Evolutionary conservation across 129 eudicot genomes (phyloP).

Genomic region (Lactuca sativa): DNA sequence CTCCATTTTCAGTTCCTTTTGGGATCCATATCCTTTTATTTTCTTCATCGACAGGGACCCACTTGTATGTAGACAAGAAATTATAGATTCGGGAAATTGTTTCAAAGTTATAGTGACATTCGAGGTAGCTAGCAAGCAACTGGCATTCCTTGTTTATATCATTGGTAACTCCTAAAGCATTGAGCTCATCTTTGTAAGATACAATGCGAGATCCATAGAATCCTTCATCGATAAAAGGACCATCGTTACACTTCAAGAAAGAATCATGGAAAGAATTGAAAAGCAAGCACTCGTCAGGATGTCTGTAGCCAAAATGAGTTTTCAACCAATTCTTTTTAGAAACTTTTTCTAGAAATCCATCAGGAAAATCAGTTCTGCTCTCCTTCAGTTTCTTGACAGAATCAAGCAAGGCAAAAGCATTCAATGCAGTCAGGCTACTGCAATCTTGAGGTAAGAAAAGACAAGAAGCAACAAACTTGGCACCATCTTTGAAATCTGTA

Average conservation of each 20-base stretch:
- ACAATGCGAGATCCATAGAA: conserved; percentile 41
- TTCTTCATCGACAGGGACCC: conserved; percentile 34
- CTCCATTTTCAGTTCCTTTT: conserved; percentile 36
- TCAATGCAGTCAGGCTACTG: conserved; percentile 32
- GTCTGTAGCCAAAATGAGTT: conserved; percentile 42
- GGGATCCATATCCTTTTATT: conserved; percentile 47
- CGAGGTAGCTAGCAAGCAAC: conserved; percentile 40
- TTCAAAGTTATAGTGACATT: conserved; percentile 25
- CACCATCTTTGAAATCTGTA: conserved; percentile 37
- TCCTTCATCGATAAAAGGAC: conserved; percentile 55
- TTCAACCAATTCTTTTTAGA: conserved; percentile 42
- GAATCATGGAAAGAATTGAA: conserved; percentile 27
- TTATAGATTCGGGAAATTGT: conserved; percentile 33
- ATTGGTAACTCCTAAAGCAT: conserved; percentile 24
- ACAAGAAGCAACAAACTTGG: conserved; percentile 38
- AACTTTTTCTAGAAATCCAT: neutral
- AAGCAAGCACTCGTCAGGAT: conserved; percentile 45
- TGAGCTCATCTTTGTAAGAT: conserved; percentile 36
- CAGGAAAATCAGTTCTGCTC: neutral
- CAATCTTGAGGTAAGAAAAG: conserved; percentile 37
- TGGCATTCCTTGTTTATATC: conserved; percentile 27
- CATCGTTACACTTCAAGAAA: conserved; percentile 35
- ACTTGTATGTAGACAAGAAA: conserved; percentile 29
- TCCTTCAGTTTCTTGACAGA: conserved; percentile 19
- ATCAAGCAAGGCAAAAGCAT: conserved; percentile 38